These are phyloP conservation scores for Pseudoscleropodium purum DNA, from an alignment of 225 moss, liverwort and hornwort genomes.

Conservation along the genomic window DNA sequence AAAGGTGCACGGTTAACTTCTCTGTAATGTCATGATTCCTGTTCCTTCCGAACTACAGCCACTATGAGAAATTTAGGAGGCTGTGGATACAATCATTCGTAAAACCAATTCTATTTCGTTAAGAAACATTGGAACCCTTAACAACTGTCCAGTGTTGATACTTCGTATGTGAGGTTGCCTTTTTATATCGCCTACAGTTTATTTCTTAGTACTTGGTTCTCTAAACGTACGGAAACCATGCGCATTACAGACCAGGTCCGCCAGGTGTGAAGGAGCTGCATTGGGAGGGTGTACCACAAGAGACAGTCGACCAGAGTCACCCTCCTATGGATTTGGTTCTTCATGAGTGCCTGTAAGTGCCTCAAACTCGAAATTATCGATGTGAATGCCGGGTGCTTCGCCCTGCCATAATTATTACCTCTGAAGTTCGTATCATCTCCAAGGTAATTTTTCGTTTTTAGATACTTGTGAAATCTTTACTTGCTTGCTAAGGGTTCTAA, in stretches of 20 bases:
- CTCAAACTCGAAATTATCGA: background rate
- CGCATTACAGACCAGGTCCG: slow-evolving; percentile 10
- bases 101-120: background rate
- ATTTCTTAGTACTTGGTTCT: background rate
- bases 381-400: background rate
- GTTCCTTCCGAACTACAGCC: background rate
- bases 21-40: background rate
- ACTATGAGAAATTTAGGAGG: background rate
- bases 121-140: background rate
- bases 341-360: slow-evolving; percentile 42
- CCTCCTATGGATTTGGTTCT: slow-evolving; percentile 12
- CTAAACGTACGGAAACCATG: background rate
- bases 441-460: background rate
- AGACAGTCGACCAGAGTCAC: slow-evolving; percentile 12
- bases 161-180: background rate
- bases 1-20: slow-evolving; percentile 7
- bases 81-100: too few species aligned
- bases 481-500: background rate
- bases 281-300: slow-evolving; percentile 25
- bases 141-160: background rate
- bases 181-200: background rate
- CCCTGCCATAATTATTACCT: background rate
- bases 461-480: background rate
- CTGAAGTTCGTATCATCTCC: background rate
- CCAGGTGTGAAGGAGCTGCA: slow-evolving; percentile 13